Percentiles rank a stretch among this genome's conserved stretches.
Conservation (phyloP, 768 basidiomycete species). For the Lanmaoa pseudosensibilis region DNA sequence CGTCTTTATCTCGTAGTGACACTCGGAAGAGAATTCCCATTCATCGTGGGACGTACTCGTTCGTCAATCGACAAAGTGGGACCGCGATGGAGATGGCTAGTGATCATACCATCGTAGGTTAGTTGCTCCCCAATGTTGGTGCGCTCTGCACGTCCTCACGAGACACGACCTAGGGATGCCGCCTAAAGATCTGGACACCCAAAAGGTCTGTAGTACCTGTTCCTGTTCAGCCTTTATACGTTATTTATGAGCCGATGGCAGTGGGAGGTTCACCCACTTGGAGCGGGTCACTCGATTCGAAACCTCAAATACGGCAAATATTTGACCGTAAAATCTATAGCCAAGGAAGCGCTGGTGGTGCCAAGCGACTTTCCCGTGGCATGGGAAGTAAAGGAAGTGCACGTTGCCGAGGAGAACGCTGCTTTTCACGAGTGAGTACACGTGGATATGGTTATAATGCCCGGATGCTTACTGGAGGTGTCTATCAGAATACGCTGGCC, state of each 20-base stretch:
- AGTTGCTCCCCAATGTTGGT: neutral
- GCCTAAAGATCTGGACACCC: constrained; percentile 28
- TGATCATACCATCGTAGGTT: constrained; percentile 26
- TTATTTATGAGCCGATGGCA: constrained; percentile 4
- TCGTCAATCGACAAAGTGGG: constrained; percentile 34
- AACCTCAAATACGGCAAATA: constrained; percentile 35
- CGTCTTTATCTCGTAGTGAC: constrained; percentile 12
- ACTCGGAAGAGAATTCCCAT: constrained; percentile 25
- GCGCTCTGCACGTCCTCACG: neutral
- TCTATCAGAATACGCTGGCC: constrained; percentile 31
- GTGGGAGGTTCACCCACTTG: constrained; percentile 33
- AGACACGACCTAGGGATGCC: constrained; percentile 26
- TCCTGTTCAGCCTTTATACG: neutral
- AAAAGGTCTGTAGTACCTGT: constrained; percentile 21
- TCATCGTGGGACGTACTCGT: constrained; percentile 32
- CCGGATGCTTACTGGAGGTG: neutral
- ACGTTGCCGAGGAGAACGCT: constrained; percentile 26
- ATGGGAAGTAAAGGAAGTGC: constrained; percentile 29
- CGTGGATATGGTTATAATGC: neutral
- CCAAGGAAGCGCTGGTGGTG: constrained; percentile 25
- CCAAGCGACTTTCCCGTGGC: constrained; percentile 31
- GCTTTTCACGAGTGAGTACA: constrained; percentile 29
- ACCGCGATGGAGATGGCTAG: constrained; percentile 32
- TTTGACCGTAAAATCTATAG: constrained; percentile 25
- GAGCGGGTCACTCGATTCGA: constrained; percentile 32